phyloP scores from a whole-genome alignment of 2,329 filamentous ascomycete species.

The Penicillium sp. region DNA sequence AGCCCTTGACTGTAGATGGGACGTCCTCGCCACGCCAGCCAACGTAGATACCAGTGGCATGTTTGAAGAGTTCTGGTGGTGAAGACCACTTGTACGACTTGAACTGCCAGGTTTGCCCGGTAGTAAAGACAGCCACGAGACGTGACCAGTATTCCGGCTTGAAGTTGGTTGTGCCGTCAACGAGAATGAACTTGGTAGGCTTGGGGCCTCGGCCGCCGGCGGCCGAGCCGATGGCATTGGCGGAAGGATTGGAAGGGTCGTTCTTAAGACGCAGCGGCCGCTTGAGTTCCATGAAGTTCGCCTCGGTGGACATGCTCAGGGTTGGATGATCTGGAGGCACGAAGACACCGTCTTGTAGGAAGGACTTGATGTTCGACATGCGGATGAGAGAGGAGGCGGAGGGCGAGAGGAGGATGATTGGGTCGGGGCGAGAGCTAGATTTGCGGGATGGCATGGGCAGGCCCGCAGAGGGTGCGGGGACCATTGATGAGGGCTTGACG shows the following conservation, averaged over 20 bases:
- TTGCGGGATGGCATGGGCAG: constrained; percentile 48
- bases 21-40: constrained; percentile 86
- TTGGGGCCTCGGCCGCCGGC: constrained; percentile 66
- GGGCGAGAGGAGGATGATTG: constrained; percentile 95
- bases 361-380: constrained; percentile 93
- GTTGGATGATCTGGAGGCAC: constrained; percentile 71
- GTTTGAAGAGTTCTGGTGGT: constrained; percentile 85
- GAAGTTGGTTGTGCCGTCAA: constrained; percentile 92
- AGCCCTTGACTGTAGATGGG: constrained; percentile 78
- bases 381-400: constrained; percentile 93
- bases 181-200: constrained; percentile 90
- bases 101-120: constrained; percentile 97
- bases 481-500: constrained; percentile 40
- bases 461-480: constrained; percentile 46
- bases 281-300: constrained; percentile 84
- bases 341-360: constrained; percentile 85
- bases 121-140: constrained; percentile 95
- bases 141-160: constrained; percentile 97
- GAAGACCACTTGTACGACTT: constrained; percentile 97
- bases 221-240: constrained; percentile 24
- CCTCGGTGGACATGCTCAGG: constrained; percentile 66
- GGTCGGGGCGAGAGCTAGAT: constrained; percentile 64
- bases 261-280: constrained; percentile 70
- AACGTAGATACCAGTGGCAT: constrained; percentile 85
- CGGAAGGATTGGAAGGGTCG: constrained; percentile 38